phyloP scores from a whole-genome alignment of 805 yeast genomes.

The Kazachstania psychrophila region DNA sequence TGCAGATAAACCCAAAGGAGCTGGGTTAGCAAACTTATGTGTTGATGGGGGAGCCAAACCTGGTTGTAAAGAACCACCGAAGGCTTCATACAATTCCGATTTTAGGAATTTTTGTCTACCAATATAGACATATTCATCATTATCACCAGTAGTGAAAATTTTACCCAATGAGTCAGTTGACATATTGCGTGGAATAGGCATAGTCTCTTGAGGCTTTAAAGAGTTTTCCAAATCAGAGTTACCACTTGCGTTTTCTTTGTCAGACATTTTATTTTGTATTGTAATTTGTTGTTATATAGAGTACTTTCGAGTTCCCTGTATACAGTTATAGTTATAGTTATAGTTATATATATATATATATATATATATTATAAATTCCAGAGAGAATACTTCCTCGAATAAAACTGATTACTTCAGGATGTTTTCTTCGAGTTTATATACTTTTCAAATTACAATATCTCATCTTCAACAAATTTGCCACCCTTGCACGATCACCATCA shows the following conservation, averaged over 20 bases:
- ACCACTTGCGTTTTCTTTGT: constrained; percentile 10
- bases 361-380: too few species aligned
- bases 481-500: too few species aligned
- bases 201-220: constrained; percentile 2
- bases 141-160: constrained; percentile 34
- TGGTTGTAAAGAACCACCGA: constrained; percentile 78
- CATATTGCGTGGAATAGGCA: background rate
- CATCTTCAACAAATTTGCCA: too few species aligned
- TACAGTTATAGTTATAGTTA: too few species aligned
- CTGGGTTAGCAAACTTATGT: constrained; percentile 56
- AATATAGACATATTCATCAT: constrained; percentile 56
- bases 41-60: constrained; percentile 51
- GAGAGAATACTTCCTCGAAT: too few species aligned
- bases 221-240: constrained; percentile 9
- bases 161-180: constrained; percentile 13
- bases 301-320: too few species aligned
- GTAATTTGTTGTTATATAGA: too few species aligned
- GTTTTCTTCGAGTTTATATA: too few species aligned
- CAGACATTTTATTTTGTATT: constrained; percentile 11
- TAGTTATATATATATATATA: too few species aligned
- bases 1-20: constrained; percentile 53
- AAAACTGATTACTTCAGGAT: too few species aligned
- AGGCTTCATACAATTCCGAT: constrained; percentile 52
- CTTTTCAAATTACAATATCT: too few species aligned
- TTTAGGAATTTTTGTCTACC: constrained; percentile 64